A percentile compares a stretch with the other conserved stretches of the same genome.
These are phyloP conservation scores for Cercospora berteroae DNA, from an alignment of 2,329 filamentous ascomycete genomes.

Conservation along the genomic window DNA sequence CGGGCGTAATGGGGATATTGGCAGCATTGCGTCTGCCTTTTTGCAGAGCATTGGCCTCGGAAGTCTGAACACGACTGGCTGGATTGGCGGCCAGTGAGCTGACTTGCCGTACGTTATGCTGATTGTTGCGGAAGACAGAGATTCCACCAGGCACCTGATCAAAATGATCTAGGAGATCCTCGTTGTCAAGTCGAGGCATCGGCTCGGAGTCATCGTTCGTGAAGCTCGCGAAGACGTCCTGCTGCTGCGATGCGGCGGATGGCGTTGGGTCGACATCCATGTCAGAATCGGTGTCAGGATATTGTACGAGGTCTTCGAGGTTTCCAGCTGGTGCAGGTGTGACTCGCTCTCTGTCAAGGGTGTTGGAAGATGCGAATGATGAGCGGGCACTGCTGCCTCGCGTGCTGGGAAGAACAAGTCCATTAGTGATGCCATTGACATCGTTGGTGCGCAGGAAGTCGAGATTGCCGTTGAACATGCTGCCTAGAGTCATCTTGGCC, in stretches of 20 bases:
- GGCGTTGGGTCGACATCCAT: slow-evolving; percentile 46
- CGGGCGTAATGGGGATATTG: slow-evolving; percentile 66
- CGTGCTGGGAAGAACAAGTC: slow-evolving; percentile 40
- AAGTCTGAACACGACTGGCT: slow-evolving; percentile 63
- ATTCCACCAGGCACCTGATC: slow-evolving; percentile 63
- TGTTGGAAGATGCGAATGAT: slow-evolving; percentile 54
- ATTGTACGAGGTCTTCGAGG: slow-evolving; percentile 32
- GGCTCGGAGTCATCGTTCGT: slow-evolving; percentile 4
- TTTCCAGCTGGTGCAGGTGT: slow-evolving; percentile 24
- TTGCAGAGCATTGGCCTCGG: slow-evolving; percentile 60
- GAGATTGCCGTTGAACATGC: slow-evolving; percentile 38
- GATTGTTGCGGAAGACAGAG: slow-evolving; percentile 69
- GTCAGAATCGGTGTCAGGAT: slow-evolving; percentile 30
- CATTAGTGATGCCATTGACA: slow-evolving; percentile 52
- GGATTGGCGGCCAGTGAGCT: slow-evolving; percentile 58
- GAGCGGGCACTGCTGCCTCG: slow-evolving; percentile 39
- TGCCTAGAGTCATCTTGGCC: slow-evolving; percentile 36
- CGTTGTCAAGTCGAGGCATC: slow-evolving; percentile 6
- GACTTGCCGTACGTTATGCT: slow-evolving; percentile 51
- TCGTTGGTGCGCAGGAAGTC: slow-evolving; percentile 71
- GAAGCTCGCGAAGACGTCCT: slow-evolving; percentile 42
- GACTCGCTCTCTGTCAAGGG: slow-evolving; percentile 10
- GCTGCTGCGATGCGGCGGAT: slow-evolving; percentile 36
- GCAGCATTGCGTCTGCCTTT: slow-evolving; percentile 65
- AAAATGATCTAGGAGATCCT: slow-evolving; percentile 57